phyloP scores from a whole-genome alignment of 2,329 filamentous ascomycete species.

The Colletotrichum spinosum region DNA sequence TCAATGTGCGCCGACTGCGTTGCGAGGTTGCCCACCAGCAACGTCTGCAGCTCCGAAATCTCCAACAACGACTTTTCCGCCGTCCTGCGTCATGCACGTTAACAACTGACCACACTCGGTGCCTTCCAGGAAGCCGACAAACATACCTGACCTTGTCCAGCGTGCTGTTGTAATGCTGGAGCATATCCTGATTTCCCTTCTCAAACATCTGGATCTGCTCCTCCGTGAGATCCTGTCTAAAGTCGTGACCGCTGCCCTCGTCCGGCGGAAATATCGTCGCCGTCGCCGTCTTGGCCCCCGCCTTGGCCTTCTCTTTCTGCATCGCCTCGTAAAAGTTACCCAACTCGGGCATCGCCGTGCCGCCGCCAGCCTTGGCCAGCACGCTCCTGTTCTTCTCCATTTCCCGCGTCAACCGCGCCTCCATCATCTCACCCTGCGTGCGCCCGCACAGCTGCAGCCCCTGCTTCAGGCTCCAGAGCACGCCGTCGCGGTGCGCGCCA shows the following conservation, averaged over 20 bases:
- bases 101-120: background rate
- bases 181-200: constrained; percentile 90
- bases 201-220: constrained; percentile 96
- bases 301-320: constrained; percentile 39
- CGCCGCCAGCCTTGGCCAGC: constrained; percentile 73
- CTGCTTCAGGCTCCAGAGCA: constrained; percentile 84
- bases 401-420: constrained; percentile 84
- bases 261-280: constrained; percentile 41
- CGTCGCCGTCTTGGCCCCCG: constrained; percentile 36
- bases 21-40: constrained; percentile 86
- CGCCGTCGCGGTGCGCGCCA: constrained; percentile 80
- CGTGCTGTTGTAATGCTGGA: constrained; percentile 94
- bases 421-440: constrained; percentile 92
- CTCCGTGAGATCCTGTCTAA: constrained; percentile 71
- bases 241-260: constrained; percentile 38
- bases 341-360: constrained; percentile 41
- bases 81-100: constrained; percentile 65
- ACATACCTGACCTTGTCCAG: constrained; percentile 92
- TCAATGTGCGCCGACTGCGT: constrained; percentile 91
- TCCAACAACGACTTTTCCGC: constrained; percentile 92
- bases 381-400: constrained; percentile 91
- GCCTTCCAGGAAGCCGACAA: background rate
- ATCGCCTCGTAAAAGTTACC: constrained; percentile 40
- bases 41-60: constrained; percentile 91
- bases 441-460: constrained; percentile 80